phyloP scores from a whole-genome alignment of 768 basidiomycete species.

The Hygrophorus pudorinus region DNA sequence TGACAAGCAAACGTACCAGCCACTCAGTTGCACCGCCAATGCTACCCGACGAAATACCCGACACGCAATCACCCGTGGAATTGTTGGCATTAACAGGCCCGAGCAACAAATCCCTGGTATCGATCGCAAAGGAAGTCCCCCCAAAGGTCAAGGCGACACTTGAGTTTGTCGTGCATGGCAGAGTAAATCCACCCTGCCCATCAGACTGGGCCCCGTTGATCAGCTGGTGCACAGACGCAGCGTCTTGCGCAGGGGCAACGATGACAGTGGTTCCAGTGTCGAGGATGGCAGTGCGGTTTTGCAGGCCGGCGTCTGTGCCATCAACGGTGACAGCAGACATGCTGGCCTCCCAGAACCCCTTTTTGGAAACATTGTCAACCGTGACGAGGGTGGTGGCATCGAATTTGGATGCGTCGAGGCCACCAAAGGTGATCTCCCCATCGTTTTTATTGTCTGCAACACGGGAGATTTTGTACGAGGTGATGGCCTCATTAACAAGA shows the following conservation, averaged over 20 bases:
- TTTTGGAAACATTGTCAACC: conserved; percentile 48
- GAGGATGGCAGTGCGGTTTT: conserved; percentile 62
- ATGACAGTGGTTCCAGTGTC: conserved; percentile 53
- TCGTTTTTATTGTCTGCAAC: conserved; percentile 59
- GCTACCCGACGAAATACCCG: conserved; percentile 57
- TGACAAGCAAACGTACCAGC: conserved; percentile 36
- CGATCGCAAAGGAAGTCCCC: conserved; percentile 40
- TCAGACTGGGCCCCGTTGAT: conserved; percentile 33
- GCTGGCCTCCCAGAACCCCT: conserved; percentile 76
- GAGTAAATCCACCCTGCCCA: conserved; percentile 40
- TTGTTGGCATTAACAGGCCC: conserved; percentile 36
- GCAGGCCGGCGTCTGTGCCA: conserved; percentile 39
- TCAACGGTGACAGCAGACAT: conserved; percentile 52
- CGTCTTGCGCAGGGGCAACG: conserved; percentile 32
- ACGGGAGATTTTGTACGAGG: conserved; percentile 75
- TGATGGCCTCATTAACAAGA: conserved; percentile 52
- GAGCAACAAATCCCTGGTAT: conserved; percentile 57
- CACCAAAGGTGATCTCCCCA: conserved; percentile 75
- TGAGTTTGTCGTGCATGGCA: conserved; percentile 36
- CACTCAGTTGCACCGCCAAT: conserved; percentile 54
- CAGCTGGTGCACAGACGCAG: conserved; percentile 28
- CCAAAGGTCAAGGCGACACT: conserved; percentile 40
- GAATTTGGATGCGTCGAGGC: conserved; percentile 63
- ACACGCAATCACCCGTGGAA: conserved; percentile 56
- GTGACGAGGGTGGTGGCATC: conserved; percentile 46